Base-by-base conservation (phyloP, 2,329 filamentous ascomycete genomes). In the Phyllosticta capitalensis region DNA sequence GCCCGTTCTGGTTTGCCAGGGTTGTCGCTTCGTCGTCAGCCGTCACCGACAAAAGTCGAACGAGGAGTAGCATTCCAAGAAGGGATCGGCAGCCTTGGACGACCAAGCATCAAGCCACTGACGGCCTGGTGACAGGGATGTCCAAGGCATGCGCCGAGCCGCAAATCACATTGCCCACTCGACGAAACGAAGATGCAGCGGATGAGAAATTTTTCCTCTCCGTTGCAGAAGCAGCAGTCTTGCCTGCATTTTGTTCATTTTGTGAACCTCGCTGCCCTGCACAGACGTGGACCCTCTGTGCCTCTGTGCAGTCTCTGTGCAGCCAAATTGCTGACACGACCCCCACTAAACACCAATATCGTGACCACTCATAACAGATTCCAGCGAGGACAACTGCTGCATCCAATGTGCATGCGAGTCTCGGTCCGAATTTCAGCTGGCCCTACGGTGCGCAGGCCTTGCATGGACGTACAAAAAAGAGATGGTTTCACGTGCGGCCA, bases 21-120 rank as follows among this genome's bases (percentile, higher is more conserved):
- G 12, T n/a, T n/a, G 19, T 20, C 49, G 26, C 28, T 22, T 38
- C 48, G 49, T 24, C 24, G 51, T 22, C 21, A 19, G 17, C 51
- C 56, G 54, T 58, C 56, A 54, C 56, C 56, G 56, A 58, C 26
- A 30, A 58, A 21, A 54, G 56, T 38, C 30, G 30, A 38, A 38
- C 30, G 30, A 38, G 9, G 30, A 38, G 30, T 38, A 38, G 30
- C 30, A 38, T 38, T 38, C 30, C 56, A 58, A 54, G 56, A 48
- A 58, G 49, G 19, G 56, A 58, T 58, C 56, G 21, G 52, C 26
- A 17, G 24, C 52, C 30, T 38, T 38, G 9, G 30, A 38, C 30
- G 9, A 38, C 52, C 52, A 54, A 33, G n/a, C 28, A 30, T 20
- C 56, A 58, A 58, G 56, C 56, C 56, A 53, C 56, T 58, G 56